phyloP scores from a whole-genome alignment of 2,329 filamentous ascomycete genomes.

The Torrubiellomyces zombiae region DNA sequence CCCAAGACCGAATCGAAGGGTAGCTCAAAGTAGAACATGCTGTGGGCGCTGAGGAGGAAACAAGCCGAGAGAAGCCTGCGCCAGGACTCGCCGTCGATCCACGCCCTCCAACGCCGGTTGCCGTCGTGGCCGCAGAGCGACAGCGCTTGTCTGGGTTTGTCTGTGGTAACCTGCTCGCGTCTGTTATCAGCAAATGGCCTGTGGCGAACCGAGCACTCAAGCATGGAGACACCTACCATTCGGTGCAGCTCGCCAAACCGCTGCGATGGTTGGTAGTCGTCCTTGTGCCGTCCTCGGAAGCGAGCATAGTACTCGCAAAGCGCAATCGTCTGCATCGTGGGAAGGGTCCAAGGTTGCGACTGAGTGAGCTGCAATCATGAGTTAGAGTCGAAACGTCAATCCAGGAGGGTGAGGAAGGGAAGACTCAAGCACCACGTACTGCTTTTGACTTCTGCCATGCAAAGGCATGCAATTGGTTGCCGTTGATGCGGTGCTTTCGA shows the following conservation, averaged over 20 bases:
- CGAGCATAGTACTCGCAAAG: constrained; percentile 38
- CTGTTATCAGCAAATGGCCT: not conserved
- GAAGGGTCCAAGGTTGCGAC: constrained; percentile 22
- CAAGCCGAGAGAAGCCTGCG: constrained; percentile 38
- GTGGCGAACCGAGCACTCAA: constrained; percentile 5
- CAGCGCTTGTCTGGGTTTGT: not conserved
- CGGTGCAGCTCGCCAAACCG: constrained; percentile 33
- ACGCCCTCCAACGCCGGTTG: constrained; percentile 28
- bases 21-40: constrained; percentile 37
- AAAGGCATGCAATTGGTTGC: constrained; percentile 32
- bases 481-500: constrained; percentile 32
- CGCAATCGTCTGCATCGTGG: constrained; percentile 35
- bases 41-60: constrained; percentile 39
- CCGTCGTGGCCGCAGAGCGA: not conserved
- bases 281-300: constrained; percentile 33
- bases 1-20: constrained; percentile 16
- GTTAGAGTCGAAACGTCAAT: constrained; percentile 4
- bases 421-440: constrained; percentile 20
- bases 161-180: not conserved
- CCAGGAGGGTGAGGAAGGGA: no score
- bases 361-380: constrained; percentile 19
- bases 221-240: constrained; percentile 35
- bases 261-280: constrained; percentile 28
- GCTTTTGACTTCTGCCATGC: constrained; percentile 31
- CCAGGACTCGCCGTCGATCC: constrained; percentile 34